Conservation (phyloP, 2,329 filamentous ascomycete genomes). For the Aureobasidium sp. region DNA sequence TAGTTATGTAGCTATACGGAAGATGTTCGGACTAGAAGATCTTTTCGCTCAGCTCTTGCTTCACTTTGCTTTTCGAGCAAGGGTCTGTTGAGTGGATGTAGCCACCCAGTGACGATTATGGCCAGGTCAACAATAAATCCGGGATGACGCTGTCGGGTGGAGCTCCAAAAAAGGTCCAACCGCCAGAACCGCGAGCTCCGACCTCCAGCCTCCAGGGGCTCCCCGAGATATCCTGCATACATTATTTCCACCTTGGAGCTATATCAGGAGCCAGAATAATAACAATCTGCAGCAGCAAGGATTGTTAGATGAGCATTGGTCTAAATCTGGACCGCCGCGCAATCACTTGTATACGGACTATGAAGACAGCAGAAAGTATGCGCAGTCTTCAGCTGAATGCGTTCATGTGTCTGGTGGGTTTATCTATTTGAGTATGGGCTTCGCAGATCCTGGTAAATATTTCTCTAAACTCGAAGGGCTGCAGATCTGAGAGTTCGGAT, state of each 20-base stretch:
- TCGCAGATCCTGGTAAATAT: neutral
- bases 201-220: no score
- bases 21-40: neutral
- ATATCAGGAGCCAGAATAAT: neutral
- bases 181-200: slow-evolving; percentile 47
- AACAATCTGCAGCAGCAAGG: neutral
- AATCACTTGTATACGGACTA: neutral
- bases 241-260: neutral
- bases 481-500: neutral
- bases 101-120: slow-evolving; percentile 1
- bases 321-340: neutral
- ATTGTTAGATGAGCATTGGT: no score
- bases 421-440: neutral
- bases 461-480: neutral
- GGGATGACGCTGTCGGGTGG: slow-evolving; percentile 7
- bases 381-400: neutral
- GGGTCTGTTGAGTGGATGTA: slow-evolving; percentile 48
- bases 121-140: slow-evolving; percentile 3
- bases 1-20: slow-evolving; percentile 4
- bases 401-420: neutral
- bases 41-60: slow-evolving; percentile 2
- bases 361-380: neutral
- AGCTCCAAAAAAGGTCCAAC: slow-evolving; percentile 68
- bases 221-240: neutral
- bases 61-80: slow-evolving; percentile 7